Percentiles rank a stretch among this genome's conserved stretches.
Conservation (phyloP, 305 asterid genomes). For the Lippia alba region DNA sequence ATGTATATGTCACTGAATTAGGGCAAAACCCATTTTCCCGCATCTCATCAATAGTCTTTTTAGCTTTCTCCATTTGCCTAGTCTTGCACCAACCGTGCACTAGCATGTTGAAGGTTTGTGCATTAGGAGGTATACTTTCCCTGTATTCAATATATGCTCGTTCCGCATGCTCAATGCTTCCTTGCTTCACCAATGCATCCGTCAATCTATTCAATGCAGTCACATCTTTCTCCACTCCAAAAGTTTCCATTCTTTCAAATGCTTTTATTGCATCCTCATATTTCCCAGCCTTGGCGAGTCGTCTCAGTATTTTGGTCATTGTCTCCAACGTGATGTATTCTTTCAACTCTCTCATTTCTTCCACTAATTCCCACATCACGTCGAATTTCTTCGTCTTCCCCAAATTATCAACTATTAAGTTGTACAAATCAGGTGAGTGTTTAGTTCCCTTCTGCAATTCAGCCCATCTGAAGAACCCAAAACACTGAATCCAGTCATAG, state of each 20-base stretch:
- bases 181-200: slow-evolving; percentile 68
- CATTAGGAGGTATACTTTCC: slow-evolving; percentile 52
- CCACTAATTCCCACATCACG: slow-evolving; percentile 75
- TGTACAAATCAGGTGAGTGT: slow-evolving; percentile 63
- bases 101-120: slow-evolving; percentile 65
- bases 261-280: slow-evolving; percentile 64
- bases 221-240: slow-evolving; percentile 54
- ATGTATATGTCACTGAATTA: slow-evolving; percentile 62
- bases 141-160: slow-evolving; percentile 49
- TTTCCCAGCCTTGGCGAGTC: slow-evolving; percentile 70
- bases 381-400: slow-evolving; percentile 71
- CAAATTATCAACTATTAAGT: slow-evolving; percentile 70
- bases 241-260: slow-evolving; percentile 51
- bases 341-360: slow-evolving; percentile 66
- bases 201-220: slow-evolving; percentile 52
- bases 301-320: slow-evolving; percentile 64
- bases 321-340: slow-evolving; percentile 66
- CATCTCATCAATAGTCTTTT: slow-evolving; percentile 59
- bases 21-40: slow-evolving; percentile 59
- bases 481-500: slow-evolving; percentile 71
- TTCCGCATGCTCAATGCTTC: slow-evolving; percentile 80
- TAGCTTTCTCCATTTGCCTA: slow-evolving; percentile 74
- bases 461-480: slow-evolving; percentile 86
- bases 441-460: slow-evolving; percentile 41
- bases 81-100: slow-evolving; percentile 84